Percentiles rank a stretch among this genome's conserved stretches.
Conservation (phyloP, 176 grass and related monocot genomes). For the Aegilops speltoides region DNA sequence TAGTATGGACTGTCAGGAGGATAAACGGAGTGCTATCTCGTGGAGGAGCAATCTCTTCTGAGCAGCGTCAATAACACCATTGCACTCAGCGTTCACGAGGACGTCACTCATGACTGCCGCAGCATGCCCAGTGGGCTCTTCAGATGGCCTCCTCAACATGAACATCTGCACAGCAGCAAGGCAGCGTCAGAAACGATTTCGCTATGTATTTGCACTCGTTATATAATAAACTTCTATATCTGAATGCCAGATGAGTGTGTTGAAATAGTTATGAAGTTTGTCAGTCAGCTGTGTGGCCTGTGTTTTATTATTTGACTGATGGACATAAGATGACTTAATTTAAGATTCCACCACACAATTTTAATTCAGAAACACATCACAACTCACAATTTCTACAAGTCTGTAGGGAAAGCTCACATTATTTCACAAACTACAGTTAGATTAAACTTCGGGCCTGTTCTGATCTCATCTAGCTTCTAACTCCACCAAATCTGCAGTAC, state of each 20-base stretch:
- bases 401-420: not conserved
- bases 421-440: not conserved
- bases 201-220: not conserved
- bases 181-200: not conserved
- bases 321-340: not conserved
- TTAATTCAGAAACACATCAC: not conserved
- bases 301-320: constrained; percentile 20
- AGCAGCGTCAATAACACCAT: constrained; percentile 77
- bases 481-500: no score
- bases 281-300: not conserved
- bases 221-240: not conserved
- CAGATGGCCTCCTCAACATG: constrained; percentile 81
- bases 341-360: not conserved
- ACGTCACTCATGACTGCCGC: constrained; percentile 84
- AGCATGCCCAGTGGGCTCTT: constrained; percentile 78
- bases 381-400: not conserved
- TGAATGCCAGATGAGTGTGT: not conserved
- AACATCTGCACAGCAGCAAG: constrained; percentile 60
- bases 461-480: no score
- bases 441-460: not conserved
- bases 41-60: constrained; percentile 82
- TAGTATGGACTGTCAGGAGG: constrained; percentile 36
- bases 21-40: constrained; percentile 83
- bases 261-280: not conserved
- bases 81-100: constrained; percentile 80